Evolutionary conservation across 2,329 filamentous ascomycete species (phyloP), one percentile per base, ranked within the genome.

Genomic region (Hymenoscyphus albidus): DNA sequence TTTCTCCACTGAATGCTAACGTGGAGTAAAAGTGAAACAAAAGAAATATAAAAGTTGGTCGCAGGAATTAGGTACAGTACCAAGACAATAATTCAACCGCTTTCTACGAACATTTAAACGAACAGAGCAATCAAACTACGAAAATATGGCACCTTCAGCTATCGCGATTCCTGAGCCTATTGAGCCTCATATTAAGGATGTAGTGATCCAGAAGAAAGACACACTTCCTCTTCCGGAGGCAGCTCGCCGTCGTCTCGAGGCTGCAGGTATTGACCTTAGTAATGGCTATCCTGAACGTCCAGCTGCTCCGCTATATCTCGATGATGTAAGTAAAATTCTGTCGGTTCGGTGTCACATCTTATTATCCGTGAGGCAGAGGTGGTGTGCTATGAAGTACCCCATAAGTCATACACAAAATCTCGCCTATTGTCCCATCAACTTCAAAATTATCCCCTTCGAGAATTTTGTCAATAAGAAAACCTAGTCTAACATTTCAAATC

Each of bases 271-370:
- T 62, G 88, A 92, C 72, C 79, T 92, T 1, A 88, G 86, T 0
- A 77, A 85, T 0, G 89, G 89, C 0, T 92, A 92, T 68, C 89
- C 89, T 0, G 91, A 91, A 70, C 84, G 88, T 0, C 88, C 88
- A 1, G 82, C 85, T 0, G 81, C 82, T 58, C 89, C 89, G 0
- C 77, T 91, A 0, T 92, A 87, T 69, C 78, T 91, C 0, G 85
- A 92, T 64, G 89, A 92, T 68, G 86, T 88, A 2, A 85, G 85
- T 76, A 84, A 84, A 58, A 51, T 12, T 13, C 44, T 22, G 9
- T 7, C 9, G 9, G 4, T 0, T 10, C 35, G 5, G 9, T 7
- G 6, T 10, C 35, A 4, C 9, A 10, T 35, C 9, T 35, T 1
- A 10, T 10, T 35, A 10, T 35, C 5, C 27, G 35, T 35, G 35